Conservation (phyloP, 1,139 yeast genomes). For the Kodamaea plutei region DNA sequence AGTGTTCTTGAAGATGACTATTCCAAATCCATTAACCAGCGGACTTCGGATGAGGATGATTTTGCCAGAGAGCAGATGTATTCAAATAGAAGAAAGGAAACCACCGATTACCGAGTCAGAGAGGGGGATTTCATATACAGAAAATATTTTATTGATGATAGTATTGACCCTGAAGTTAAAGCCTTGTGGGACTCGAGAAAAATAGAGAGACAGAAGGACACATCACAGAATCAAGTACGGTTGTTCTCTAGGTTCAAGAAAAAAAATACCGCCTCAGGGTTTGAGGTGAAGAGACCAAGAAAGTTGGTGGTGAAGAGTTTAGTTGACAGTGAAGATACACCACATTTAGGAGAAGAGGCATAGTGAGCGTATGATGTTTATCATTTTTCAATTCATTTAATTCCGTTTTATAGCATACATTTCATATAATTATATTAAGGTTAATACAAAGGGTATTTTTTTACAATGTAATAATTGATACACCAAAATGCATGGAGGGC, state of each 20-base stretch:
- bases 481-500: no score
- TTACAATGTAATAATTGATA: no score
- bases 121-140: constrained; percentile 47
- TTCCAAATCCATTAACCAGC: no score
- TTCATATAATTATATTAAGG: no score
- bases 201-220: not conserved
- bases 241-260: constrained; percentile 3
- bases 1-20: constrained; percentile 9
- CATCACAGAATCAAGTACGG: no score
- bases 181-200: constrained; percentile 48
- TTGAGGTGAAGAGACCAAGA: constrained; percentile 44
- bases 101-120: constrained; percentile 43
- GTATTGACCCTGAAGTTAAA: constrained; percentile 49
- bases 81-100: constrained; percentile 12
- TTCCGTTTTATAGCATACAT: no score
- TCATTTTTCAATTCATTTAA: no score
- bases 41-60: constrained; percentile 14
- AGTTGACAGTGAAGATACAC: no score
- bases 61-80: constrained; percentile 11
- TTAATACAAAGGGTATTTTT: no score
- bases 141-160: constrained; percentile 35
- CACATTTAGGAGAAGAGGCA: no score
- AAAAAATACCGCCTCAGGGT: constrained; percentile 18
- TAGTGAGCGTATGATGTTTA: no score
- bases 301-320: constrained; percentile 28